phyloP scores from a whole-genome alignment of 371 early-diverging fungal species.

The Mucor plumbeus region DNA sequence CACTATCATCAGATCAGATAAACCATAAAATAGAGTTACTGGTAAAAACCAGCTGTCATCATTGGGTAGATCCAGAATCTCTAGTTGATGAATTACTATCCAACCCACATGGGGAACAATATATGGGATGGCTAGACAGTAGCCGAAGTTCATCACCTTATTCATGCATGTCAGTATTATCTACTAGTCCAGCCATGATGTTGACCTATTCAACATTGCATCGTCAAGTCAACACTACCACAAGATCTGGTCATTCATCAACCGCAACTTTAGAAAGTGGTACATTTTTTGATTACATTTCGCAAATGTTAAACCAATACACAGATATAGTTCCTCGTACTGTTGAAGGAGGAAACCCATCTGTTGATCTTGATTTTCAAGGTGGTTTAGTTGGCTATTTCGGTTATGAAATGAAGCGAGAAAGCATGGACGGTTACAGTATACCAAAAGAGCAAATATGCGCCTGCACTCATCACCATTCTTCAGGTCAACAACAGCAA shows the following conservation, averaged over 20 bases:
- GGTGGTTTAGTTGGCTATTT: conserved; percentile 92
- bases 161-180: conserved; percentile 40
- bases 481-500: conserved; percentile 23
- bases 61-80: conserved; percentile 37
- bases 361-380: conserved; percentile 55
- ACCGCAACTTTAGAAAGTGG: background rate
- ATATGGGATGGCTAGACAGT: conserved; percentile 21
- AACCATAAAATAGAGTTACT: conserved; percentile 12
- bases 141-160: conserved; percentile 45
- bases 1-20: background rate
- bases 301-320: conserved; percentile 24
- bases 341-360: background rate
- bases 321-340: background rate
- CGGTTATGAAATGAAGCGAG: conserved; percentile 93
- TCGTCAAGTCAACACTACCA: conserved; percentile 16
- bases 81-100: conserved; percentile 31
- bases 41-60: conserved; percentile 18
- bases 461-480: conserved; percentile 30
- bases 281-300: conserved; percentile 45
- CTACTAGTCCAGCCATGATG: conserved; percentile 42
- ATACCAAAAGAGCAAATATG: conserved; percentile 52
- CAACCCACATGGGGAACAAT: conserved; percentile 8
- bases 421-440: conserved; percentile 66
- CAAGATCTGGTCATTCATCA: background rate
- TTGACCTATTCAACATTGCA: conserved; percentile 51